Evolutionary conservation across 257 asterid genomes (phyloP).

Genomic region (Capsicum pubescens): DNA sequence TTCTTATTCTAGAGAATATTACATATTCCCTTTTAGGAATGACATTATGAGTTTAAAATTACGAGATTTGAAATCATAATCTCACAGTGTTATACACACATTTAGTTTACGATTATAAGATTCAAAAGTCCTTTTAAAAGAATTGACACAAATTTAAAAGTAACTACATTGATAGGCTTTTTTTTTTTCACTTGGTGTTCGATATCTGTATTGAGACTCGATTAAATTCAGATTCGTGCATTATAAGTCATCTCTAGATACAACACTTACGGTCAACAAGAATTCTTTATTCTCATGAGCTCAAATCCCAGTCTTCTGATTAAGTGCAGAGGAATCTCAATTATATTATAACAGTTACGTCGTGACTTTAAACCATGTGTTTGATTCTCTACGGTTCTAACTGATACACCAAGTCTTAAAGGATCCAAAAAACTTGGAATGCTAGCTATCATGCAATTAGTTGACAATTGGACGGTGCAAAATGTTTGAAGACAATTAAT

Average conservation of each 20-base stretch:
- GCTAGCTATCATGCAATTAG: background rate
- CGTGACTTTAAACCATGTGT: background rate
- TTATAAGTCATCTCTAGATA: no score
- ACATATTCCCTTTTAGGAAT: background rate
- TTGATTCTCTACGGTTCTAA: background rate
- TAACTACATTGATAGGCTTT: no score
- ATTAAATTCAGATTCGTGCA: no score
- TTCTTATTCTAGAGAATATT: no score
- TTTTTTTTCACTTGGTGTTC: no score
- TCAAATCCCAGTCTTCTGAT: rapidly evolving
- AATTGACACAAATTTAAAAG: no score
- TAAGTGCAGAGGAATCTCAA: background rate
- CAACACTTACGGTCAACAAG: background rate
- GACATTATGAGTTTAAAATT: background rate
- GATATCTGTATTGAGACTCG: no score
- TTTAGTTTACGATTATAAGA: no score
- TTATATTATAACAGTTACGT: no score
- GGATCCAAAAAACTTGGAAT: background rate
- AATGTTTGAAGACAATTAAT: background rate
- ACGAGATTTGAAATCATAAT: background rate
- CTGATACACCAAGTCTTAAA: background rate
- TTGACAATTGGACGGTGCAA: background rate
- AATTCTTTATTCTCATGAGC: rapidly evolving
- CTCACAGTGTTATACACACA: no score
- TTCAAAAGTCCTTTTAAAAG: no score